Conservation (phyloP, 768 basidiomycete genomes). For the Trametes elegans region DNA sequence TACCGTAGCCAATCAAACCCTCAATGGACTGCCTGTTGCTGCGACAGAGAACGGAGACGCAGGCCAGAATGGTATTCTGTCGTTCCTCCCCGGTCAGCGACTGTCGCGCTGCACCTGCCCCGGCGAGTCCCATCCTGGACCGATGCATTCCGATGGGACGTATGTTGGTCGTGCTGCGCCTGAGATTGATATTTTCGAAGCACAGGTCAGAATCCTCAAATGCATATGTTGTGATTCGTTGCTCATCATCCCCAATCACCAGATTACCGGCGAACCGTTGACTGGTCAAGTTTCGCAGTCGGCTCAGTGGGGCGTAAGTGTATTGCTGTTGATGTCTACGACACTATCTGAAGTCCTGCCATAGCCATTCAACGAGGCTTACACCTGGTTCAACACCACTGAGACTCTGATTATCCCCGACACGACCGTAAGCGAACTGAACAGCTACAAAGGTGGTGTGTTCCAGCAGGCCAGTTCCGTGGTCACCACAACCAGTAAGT, state of each 20-base stretch:
- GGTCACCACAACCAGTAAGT: slow-evolving; percentile 36
- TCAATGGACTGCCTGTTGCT: slow-evolving; percentile 63
- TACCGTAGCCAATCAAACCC: slow-evolving; percentile 61
- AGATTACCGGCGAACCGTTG: slow-evolving; percentile 38
- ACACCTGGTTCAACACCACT: slow-evolving; percentile 66
- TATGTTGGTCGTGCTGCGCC: slow-evolving; percentile 83
- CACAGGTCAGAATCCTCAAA: slow-evolving; percentile 54
- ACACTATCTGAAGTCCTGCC: neutral
- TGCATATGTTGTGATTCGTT: neutral
- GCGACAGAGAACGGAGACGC: slow-evolving; percentile 60
- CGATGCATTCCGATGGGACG: slow-evolving; percentile 66
- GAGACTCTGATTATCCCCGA: slow-evolving; percentile 60
- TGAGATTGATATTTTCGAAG: slow-evolving; percentile 91
- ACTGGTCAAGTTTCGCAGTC: slow-evolving; percentile 81
- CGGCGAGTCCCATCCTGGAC: slow-evolving; percentile 83
- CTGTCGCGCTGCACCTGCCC: slow-evolving; percentile 85
- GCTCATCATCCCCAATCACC: neutral
- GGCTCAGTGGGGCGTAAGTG: slow-evolving; percentile 74
- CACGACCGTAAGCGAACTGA: slow-evolving; percentile 46
- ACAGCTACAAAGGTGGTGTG: slow-evolving; percentile 70
- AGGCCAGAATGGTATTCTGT: slow-evolving; percentile 42
- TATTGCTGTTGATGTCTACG: neutral
- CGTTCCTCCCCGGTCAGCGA: slow-evolving; percentile 81
- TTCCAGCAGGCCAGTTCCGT: slow-evolving; percentile 74
- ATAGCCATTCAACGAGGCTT: slow-evolving; percentile 76